Conservation (phyloP, 768 basidiomycete species). For the Pleurotus sapidus region DNA sequence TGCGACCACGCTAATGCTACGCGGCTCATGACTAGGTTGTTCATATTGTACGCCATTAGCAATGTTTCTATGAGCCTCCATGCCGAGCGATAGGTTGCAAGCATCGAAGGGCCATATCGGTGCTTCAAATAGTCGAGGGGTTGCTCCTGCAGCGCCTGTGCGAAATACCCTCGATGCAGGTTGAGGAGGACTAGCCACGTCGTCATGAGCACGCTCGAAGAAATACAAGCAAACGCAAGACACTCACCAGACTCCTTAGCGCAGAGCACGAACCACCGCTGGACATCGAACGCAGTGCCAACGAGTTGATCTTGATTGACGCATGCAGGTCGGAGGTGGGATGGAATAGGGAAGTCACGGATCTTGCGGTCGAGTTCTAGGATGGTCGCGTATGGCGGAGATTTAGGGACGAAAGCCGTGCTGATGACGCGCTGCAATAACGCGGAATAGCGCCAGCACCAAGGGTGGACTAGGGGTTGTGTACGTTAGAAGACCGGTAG, state of each 20-base stretch:
- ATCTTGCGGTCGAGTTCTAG: conserved; percentile 59
- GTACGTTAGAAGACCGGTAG: too few relatives aligned
- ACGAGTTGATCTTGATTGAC: conserved; percentile 15
- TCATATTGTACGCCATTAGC: conserved; percentile 34
- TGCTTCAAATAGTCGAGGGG: conserved; percentile 57
- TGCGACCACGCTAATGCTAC: conserved; percentile 63
- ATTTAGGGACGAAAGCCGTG: conserved; percentile 49
- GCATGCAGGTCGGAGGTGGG: conserved; percentile 37
- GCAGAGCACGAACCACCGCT: conserved; percentile 40
- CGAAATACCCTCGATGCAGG: conserved; percentile 67
- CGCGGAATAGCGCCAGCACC: conserved; percentile 53
- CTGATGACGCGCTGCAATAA: conserved; percentile 50
- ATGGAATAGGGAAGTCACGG: conserved; percentile 56
- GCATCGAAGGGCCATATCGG: conserved; percentile 64
- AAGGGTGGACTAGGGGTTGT: conserved; percentile 41
- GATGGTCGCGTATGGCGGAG: conserved; percentile 48
- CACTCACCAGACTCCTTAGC: conserved; percentile 48
- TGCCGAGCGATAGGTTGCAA: conserved; percentile 70
- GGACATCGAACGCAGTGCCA: conserved; percentile 28
- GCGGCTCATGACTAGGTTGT: conserved; percentile 41
- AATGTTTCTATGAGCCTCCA: conserved; percentile 60
- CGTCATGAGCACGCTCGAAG: too few relatives aligned
- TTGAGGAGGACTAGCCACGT: conserved; percentile 48
- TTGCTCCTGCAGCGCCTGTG: conserved; percentile 59
- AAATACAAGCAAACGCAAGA: not conserved